Evolutionary conservation across 192 early-diverging fungal genomes (phyloP), one percentile per base, ranked within the genome.

Genomic region (Linnemannia schmuckeri): DNA sequence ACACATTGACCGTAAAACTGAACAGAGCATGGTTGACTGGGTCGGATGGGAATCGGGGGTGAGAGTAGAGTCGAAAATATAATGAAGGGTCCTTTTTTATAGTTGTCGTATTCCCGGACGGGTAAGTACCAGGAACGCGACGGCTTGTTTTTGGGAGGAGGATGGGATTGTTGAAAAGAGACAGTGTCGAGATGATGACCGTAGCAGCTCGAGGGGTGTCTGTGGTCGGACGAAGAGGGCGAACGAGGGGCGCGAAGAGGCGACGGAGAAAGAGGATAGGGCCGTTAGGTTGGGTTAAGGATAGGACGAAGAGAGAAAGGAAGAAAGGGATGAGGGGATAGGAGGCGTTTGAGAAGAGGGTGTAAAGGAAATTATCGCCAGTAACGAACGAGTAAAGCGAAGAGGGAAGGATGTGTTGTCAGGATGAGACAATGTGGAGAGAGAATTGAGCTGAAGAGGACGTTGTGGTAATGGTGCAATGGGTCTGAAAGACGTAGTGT

Each of bases 21-120:
- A 82, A 71, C 74, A 69, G 49, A 82, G 74, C 80, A 82, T 82
- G 38, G 79, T 69, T 75, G 70, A 27, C 77, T 79, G 76, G 66
- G 76, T 70, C 17, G 66, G 63, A 41, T 68, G 77, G 72, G 77
- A 79, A 72, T 81, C 44, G 79, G 61, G 71, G 61, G 61, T 66
- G 61, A 66, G 61, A 66, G 38, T 74, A 7, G 72, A 73, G 72
- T 49, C 44, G 30, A 33, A 18, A 35, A 74, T 33, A 13, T 33
- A 13, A 30, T 33, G 72, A 73, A 72, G 12, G 61, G 30, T 33
- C 10, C 61, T 66, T 66, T 66, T 52, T 33, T 35, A 66, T 61
- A 61, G 24, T 66, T 66, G 61, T 66, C 61, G 30, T 15, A 66
- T 66, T 66, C 61, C 61, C 33, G 61, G 61, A 66, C 27, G 27